Evolutionary conservation across 257 asterid genomes (phyloP).

Genomic region (Coffea canephora): DNA sequence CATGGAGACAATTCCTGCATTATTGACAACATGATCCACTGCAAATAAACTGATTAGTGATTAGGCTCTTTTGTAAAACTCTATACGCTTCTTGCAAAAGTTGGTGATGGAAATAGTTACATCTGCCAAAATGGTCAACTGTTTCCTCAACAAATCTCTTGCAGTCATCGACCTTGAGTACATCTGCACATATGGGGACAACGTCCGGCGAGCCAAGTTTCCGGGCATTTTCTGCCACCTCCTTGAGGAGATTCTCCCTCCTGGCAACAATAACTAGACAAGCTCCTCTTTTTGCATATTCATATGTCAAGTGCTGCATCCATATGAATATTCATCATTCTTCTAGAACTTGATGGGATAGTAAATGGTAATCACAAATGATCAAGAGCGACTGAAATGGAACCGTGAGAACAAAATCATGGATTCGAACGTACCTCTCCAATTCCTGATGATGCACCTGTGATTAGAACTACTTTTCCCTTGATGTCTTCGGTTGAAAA

Average conservation of each 20-base stretch:
- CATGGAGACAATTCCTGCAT: conserved; percentile 44
- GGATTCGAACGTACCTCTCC: conserved; percentile 17
- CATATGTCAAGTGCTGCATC: conserved; percentile 54
- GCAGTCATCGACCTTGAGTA: conserved; percentile 53
- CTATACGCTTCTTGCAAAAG: too few species aligned
- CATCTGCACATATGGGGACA: conserved; percentile 44
- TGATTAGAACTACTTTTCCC: conserved; percentile 31
- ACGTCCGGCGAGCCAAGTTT: conserved; percentile 52
- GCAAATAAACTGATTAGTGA: conserved; percentile 9
- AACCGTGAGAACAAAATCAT: neutral
- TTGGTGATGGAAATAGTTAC: conserved; percentile 14
- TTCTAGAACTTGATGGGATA: neutral
- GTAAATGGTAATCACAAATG: neutral
- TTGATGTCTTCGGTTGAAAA: conserved; percentile 5
- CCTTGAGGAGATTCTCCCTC: conserved; percentile 44
- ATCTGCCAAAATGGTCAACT: conserved; percentile 54
- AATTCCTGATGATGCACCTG: conserved; percentile 33
- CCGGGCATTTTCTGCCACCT: conserved; percentile 55
- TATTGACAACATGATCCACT: conserved; percentile 74
- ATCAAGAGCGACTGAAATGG: neutral
- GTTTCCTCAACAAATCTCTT: conserved; percentile 46
- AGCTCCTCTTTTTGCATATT: conserved; percentile 67
- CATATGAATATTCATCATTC: neutral
- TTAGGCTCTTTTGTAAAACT: neutral
- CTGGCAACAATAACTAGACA: conserved; percentile 55